Percentiles rank a stretch among this genome's conserved stretches.
phyloP scores from a whole-genome alignment of 352 stramenopile genomes.

The Phytopythium sindhum region DNA sequence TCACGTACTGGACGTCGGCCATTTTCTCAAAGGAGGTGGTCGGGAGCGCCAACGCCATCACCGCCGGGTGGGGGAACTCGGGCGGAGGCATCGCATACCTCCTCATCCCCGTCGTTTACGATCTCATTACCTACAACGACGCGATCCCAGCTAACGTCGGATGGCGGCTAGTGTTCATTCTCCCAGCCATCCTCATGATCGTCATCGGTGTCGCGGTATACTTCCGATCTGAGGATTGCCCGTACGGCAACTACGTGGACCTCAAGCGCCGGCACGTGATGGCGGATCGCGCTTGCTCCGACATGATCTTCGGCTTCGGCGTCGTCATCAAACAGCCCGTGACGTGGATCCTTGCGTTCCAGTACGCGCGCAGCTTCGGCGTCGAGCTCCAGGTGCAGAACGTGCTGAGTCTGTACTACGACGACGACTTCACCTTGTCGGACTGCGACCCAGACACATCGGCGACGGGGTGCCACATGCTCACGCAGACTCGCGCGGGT shows the following conservation, averaged over 20 bases:
- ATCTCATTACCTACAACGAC: constrained; percentile 62
- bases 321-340: constrained; percentile 43
- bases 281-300: constrained; percentile 16
- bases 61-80: constrained; percentile 91
- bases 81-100: constrained; percentile 85
- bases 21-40: constrained; percentile 90
- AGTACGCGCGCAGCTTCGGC: constrained; percentile 92
- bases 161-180: constrained; percentile 81
- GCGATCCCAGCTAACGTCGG: constrained; percentile 48
- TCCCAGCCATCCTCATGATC: constrained; percentile 86
- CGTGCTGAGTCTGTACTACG: constrained; percentile 87
- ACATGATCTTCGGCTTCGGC: constrained; percentile 29
- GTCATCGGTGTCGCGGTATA: constrained; percentile 62
- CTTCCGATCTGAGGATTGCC: constrained; percentile 87
- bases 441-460: constrained; percentile 31
- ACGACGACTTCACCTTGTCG: constrained; percentile 66
- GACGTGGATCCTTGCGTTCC: constrained; percentile 88
- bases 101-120: constrained; percentile 82
- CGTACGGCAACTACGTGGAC: constrained; percentile 79
- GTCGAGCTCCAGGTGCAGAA: constrained; percentile 95
- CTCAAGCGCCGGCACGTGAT: constrained; percentile 54
- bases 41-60: constrained; percentile 88
- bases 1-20: constrained; percentile 85
- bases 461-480: constrained; percentile 21
- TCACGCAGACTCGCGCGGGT: constrained; percentile 44